Conservation (phyloP, 768 basidiomycete genomes). For the Pleurotus eryngii region DNA sequence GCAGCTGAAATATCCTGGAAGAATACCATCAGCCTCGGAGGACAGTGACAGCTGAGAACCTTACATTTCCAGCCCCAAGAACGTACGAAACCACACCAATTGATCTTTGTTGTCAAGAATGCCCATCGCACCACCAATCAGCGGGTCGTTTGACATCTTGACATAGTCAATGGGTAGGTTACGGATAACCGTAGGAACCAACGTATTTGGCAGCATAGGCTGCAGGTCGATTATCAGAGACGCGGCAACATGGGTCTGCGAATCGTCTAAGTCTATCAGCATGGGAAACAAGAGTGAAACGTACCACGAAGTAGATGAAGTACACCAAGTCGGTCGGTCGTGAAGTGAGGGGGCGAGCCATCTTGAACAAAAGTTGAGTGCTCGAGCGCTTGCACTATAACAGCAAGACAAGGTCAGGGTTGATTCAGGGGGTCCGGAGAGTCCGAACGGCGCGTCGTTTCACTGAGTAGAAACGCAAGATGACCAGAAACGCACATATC, state of each 20-base stretch:
- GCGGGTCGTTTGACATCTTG: constrained; percentile 59
- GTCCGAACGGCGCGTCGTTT: too few relatives aligned
- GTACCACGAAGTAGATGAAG: constrained; percentile 65
- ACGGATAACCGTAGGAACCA: constrained; percentile 47
- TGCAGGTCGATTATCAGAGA: constrained; percentile 73
- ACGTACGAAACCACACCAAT: constrained; percentile 63
- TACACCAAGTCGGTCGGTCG: constrained; percentile 69
- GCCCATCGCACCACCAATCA: constrained; percentile 53
- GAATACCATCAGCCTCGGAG: not conserved
- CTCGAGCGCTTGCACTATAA: too few relatives aligned
- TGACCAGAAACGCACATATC: too few relatives aligned
- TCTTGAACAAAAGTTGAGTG: not conserved
- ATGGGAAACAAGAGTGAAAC: not conserved
- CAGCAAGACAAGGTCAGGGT: too few relatives aligned
- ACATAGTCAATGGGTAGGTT: constrained; percentile 49
- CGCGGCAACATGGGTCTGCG: constrained; percentile 60
- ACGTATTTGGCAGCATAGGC: constrained; percentile 49
- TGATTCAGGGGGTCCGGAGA: too few relatives aligned
- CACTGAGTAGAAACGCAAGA: too few relatives aligned
- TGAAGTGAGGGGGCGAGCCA: constrained; percentile 39
- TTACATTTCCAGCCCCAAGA: constrained; percentile 60
- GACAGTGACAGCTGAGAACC: constrained; percentile 17
- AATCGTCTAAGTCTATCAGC: not conserved
- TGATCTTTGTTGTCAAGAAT: constrained; percentile 26
- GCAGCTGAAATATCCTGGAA: constrained; percentile 65